Percentiles rank a stretch among this genome's conserved stretches.
Conservation (phyloP, 164 flowering plant genomes). For the Vitis amurensis region DNA sequence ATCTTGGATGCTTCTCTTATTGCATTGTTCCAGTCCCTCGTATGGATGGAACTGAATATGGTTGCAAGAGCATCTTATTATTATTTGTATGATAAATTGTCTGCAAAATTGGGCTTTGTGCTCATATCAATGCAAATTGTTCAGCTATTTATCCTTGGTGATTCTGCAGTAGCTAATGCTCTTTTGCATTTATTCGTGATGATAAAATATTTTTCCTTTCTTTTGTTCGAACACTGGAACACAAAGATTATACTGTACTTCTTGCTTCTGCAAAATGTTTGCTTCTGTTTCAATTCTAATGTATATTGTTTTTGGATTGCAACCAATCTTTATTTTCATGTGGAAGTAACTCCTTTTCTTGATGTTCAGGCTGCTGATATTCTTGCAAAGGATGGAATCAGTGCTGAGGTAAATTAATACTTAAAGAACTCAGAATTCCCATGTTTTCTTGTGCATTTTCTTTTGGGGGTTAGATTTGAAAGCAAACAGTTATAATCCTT, state of each 20-base stretch:
- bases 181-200: not conserved
- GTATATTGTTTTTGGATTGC: not conserved
- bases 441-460: not conserved
- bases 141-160: not conserved
- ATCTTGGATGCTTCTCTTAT: not conserved
- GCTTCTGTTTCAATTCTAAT: not conserved
- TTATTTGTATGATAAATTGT: not conserved
- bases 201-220: not conserved
- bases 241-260: not conserved
- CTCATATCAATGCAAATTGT: not conserved
- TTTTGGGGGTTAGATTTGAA: not conserved
- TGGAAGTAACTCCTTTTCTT: constrained; percentile 2
- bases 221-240: not conserved
- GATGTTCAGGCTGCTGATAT: constrained; percentile 85
- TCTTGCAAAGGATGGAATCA: constrained; percentile 88
- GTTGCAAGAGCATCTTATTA: not conserved
- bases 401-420: constrained; percentile 75
- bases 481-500: not conserved
- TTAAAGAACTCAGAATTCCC: not conserved
- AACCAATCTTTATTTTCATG: not conserved
- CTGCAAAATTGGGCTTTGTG: not conserved
- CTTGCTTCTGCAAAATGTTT: not conserved
- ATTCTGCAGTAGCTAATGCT: no score
- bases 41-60: not conserved
- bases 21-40: not conserved